Conservation (phyloP, 495 filamentous ascomycete species). For the Podospora tetraspora region DNA sequence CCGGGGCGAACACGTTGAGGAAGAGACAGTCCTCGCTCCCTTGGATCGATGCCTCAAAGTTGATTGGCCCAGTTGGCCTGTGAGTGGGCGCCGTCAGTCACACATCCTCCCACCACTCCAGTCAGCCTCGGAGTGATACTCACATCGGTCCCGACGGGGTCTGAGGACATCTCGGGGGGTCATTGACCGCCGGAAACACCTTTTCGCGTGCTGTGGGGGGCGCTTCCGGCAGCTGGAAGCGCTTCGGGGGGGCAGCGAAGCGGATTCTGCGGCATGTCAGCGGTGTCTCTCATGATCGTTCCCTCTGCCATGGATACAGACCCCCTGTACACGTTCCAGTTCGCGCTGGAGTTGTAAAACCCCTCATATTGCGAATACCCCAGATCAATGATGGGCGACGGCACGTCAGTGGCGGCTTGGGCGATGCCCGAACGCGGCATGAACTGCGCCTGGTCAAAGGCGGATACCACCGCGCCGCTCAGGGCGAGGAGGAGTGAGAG, state of each 20-base stretch:
- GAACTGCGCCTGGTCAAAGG: constrained; percentile 3
- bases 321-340: constrained; percentile 32
- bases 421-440: background rate
- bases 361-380: constrained; percentile 34
- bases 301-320: constrained; percentile 5
- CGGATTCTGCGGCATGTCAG: constrained; percentile 24
- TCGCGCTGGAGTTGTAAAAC: constrained; percentile 27
- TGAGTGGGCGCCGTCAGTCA: background rate
- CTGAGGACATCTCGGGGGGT: constrained; percentile 33
- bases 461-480: background rate
- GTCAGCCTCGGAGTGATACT: background rate
- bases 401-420: background rate
- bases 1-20: constrained; percentile 42
- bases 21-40: constrained; percentile 51
- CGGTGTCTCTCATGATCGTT: background rate
- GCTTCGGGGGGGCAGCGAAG: constrained; percentile 33
- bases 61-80: constrained; percentile 4
- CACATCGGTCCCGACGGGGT: constrained; percentile 22
- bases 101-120: background rate
- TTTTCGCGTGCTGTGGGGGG: constrained; percentile 15
- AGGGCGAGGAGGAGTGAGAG: background rate
- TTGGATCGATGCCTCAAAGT: constrained; percentile 14
- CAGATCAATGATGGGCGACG: constrained; percentile 28
- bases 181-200: constrained; percentile 23
- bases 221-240: constrained; percentile 32